Conservation (phyloP, 345 rosid species). For the Arabidopsis suecica region DNA sequence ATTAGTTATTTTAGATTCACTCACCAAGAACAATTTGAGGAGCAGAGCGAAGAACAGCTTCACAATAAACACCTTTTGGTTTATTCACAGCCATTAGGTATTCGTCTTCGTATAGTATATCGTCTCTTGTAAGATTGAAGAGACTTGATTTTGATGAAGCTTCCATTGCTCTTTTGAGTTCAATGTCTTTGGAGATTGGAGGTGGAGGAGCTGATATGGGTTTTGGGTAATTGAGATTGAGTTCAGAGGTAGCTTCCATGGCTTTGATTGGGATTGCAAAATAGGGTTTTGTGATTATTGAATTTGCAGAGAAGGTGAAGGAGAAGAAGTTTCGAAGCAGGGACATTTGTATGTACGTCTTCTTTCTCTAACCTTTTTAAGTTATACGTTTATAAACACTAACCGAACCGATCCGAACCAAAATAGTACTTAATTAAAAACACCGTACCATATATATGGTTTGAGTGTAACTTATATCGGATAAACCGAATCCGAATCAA, state of each 20-base stretch:
- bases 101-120: slow-evolving; percentile 77
- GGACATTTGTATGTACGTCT: neutral
- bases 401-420: neutral
- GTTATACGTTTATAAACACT: neutral
- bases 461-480: no score
- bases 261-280: slow-evolving; percentile 30
- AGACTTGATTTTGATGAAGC: slow-evolving; percentile 82
- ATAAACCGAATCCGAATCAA: no score
- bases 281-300: slow-evolving; percentile 41
- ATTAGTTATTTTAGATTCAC: slow-evolving; percentile 14
- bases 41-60: slow-evolving; percentile 62
- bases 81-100: slow-evolving; percentile 82
- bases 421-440: no score
- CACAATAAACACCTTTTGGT: slow-evolving; percentile 86
- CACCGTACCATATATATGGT: no score
- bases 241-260: slow-evolving; percentile 37
- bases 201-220: slow-evolving; percentile 84
- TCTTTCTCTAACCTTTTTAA: neutral
- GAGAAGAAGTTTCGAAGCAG: slow-evolving; percentile 33
- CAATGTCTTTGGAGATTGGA: slow-evolving; percentile 69
- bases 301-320: slow-evolving; percentile 34
- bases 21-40: slow-evolving; percentile 47
- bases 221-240: slow-evolving; percentile 54
- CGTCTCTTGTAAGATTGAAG: slow-evolving; percentile 52
- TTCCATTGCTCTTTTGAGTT: slow-evolving; percentile 73